Conservation (phyloP, 176 grass and related monocot species). For the Bromus sterilis region DNA sequence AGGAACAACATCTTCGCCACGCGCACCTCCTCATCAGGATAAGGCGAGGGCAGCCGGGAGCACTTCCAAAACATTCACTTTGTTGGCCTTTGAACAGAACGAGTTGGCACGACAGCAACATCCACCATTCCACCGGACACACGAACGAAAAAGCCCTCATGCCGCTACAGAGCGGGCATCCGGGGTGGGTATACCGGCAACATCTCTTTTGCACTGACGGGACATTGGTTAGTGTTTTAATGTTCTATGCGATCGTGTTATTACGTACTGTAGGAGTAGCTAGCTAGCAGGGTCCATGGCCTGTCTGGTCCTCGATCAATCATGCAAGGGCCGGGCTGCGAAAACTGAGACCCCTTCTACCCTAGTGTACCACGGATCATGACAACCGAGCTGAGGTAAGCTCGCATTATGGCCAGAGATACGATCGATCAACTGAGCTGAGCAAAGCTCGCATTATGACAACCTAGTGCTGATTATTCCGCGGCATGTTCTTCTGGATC, state of each 20-base stretch:
- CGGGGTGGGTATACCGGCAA: neutral
- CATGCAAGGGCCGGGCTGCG: neutral
- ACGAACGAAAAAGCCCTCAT: neutral
- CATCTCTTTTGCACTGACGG: neutral
- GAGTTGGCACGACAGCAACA: neutral
- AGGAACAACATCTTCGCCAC: too few species aligned
- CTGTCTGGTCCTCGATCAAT: neutral
- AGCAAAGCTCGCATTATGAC: neutral
- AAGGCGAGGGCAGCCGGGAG: neutral
- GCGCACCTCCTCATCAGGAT: neutral
- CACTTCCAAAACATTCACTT: neutral
- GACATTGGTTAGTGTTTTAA: neutral
- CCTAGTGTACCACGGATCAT: too few species aligned
- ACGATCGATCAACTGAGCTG: neutral
- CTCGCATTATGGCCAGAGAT: neutral
- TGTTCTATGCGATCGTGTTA: neutral
- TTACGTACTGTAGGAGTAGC: neutral
- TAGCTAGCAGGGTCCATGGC: neutral
- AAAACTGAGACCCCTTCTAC: neutral
- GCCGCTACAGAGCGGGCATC: neutral
- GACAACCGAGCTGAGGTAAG: neutral
- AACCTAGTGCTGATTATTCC: neutral
- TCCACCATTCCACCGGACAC: neutral
- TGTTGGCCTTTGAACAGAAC: neutral
- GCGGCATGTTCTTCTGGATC: constrained; percentile 17